Evolutionary conservation across 352 stramenopile genomes (phyloP), one percentile per base, ranked within the genome.

Genomic region (Phytophthora pisi): DNA sequence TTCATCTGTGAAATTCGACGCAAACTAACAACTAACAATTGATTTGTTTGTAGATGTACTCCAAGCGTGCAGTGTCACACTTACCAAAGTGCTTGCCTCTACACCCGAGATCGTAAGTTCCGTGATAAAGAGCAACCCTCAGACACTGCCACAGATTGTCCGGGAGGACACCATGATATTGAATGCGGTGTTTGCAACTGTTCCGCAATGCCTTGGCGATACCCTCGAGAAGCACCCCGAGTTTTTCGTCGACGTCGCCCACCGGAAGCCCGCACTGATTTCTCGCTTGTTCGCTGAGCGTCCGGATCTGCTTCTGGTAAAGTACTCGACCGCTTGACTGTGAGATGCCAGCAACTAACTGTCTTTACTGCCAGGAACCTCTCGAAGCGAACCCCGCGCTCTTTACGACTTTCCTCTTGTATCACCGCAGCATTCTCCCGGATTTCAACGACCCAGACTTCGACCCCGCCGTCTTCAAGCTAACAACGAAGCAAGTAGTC

Each of bases 371-470:
- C 9, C 50, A 91, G 83, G 84, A 90, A 58, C 82, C 86, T 23
- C 61, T 93, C 1, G 86, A 93, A 55, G 60, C 78, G 2, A 92
- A 92, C 34, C 84, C 86, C 8, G 84, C 78, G 5, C 77, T 93
- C 5, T 86, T 93, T 34, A 87, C 84, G 3, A 87, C 78, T 26
- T 88, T 92, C 38, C 70, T 93, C 2, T 60, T 83, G 8, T 79
- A 80, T 23, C 83, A 93, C 61, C 77, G 82, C 36, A 78, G 77
- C 9, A 60, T 88, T 28, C 57, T 93, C 6, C 82, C 81, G 26
- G 80, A 92, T 43, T 72, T 92, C 42, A 80, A 79, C 2, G 79
- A 74, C 42, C 77, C 76, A n/a, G 70, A 66, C 28, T 88, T 91
- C 18, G 72, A 90, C 26, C 71, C 83, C 3, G 72, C 74, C 11